Evolutionary conservation across 2,329 filamentous ascomycete species (phyloP), one percentile per base, ranked within the genome.

Genomic region (Diaporthe destruens): DNA sequence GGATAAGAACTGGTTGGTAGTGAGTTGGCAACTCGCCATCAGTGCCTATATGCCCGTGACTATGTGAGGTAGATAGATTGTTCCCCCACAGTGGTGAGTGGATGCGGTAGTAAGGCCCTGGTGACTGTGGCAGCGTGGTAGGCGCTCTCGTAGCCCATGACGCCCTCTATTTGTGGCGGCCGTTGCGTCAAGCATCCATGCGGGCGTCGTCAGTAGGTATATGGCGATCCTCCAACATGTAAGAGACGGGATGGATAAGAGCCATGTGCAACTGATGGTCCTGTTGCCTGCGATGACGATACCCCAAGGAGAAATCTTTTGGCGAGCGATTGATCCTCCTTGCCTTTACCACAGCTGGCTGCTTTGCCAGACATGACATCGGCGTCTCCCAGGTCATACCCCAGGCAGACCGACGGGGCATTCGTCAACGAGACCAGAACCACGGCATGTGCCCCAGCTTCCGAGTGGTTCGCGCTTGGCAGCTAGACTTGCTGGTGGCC

Each of bases 401-500:
- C 32, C 44, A 25, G 44, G 36, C 29, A 23, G 8, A 14, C 14
- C 18, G 25, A 51, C 18, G 61, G 16, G 20, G 42, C n/a, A 11
- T 29, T 49, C 20, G 16, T 47, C 29, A 3, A 34, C 7, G 6
- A 51, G 61, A 25, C 14, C 61, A 51, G 36, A 8, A 7, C 14
- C 29, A 65, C 14, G 44, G 29, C 14, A 11, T 36, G 20, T 23
- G 42, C 42, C 29, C 49, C 44, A 65, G 42, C 8, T 11, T 11
- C 18, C 42, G 51, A 20, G 29, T 7, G 23, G 2, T 36, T 32
- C 29, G 20, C 29, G 61, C 23, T 20, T 47, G n/a, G 32, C 25
- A 49, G 61, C 25, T 51, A 65, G 44, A 32, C 20, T 51, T 65
- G 20, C 61, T 65, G 44, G 44, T 36, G 44, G 61, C 29, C 61